A percentile compares a stretch with the other conserved stretches of the same genome.
These are phyloP conservation scores for Fragaria vesca DNA, from an alignment of 306 rosid genomes.

Conservation along the genomic window DNA sequence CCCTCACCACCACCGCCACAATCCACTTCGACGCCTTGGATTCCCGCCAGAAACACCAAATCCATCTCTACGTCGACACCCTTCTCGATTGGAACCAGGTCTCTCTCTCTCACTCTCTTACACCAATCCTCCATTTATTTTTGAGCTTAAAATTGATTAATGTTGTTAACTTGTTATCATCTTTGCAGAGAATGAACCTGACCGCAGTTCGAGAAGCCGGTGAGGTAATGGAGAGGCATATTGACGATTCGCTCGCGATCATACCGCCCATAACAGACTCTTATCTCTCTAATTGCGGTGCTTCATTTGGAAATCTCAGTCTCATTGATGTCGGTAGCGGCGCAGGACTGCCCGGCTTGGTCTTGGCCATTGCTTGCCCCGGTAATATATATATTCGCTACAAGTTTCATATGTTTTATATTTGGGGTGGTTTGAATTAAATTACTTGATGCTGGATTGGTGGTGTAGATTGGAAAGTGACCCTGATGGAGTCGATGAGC, in stretches of 20 bases:
- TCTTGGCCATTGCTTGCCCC: slow-evolving; percentile 88
- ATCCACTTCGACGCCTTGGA: slow-evolving; percentile 42
- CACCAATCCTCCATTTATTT: background rate
- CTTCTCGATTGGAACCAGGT: slow-evolving; percentile 96
- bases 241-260: slow-evolving; percentile 86
- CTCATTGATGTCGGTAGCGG: slow-evolving; percentile 90
- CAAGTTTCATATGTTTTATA: background rate
- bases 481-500: slow-evolving; percentile 79
- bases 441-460: slow-evolving; percentile 15
- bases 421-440: background rate
- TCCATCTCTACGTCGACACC: slow-evolving; percentile 67
- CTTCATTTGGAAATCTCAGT: slow-evolving; percentile 33
- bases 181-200: slow-evolving; percentile 73
- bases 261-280: slow-evolving; percentile 52
- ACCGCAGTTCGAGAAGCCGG: slow-evolving; percentile 64
- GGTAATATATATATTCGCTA: slow-evolving; percentile 38
- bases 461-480: slow-evolving; percentile 72
- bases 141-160: background rate
- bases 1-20: slow-evolving; percentile 24
- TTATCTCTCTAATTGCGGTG: slow-evolving; percentile 40
- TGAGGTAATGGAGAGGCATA: slow-evolving; percentile 88
- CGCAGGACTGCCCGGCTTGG: slow-evolving; percentile 84
- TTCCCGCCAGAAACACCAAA: slow-evolving; percentile 64
- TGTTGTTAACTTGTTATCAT: background rate
- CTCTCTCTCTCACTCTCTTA: background rate